Evolutionary conservation across 1,139 yeast genomes (phyloP).

Genomic region (Geotrichum klebahnii): DNA sequence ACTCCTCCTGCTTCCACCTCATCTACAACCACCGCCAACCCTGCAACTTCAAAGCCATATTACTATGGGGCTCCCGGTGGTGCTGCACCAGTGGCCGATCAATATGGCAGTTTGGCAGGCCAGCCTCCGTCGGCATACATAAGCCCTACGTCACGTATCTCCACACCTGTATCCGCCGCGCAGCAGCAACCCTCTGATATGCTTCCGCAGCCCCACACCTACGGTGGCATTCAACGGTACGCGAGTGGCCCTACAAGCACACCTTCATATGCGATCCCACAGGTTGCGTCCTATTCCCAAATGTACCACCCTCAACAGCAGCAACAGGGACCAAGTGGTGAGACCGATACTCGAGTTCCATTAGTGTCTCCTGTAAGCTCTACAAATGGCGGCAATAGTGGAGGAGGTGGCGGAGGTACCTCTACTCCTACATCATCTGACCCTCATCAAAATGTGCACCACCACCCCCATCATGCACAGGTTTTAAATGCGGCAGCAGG

Average conservation of each 20-base stretch:
- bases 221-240: not conserved
- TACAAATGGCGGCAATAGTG: constrained; percentile 5
- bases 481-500: too few species aligned
- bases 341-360: constrained; percentile 2
- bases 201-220: constrained; percentile 13
- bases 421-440: not conserved
- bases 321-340: not conserved
- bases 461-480: not conserved
- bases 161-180: constrained; percentile 14
- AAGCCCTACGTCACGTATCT: constrained; percentile 15
- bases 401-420: too few species aligned
- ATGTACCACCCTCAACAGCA: constrained; percentile 12
- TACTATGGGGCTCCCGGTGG: constrained; percentile 12
- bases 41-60: constrained; percentile 9
- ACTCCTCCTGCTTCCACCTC: constrained; percentile 16
- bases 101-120: not conserved
- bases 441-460: not conserved
- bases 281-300: not conserved
- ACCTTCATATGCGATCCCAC: not conserved
- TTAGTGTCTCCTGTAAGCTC: constrained; percentile 12
- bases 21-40: constrained; percentile 2
- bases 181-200: constrained; percentile 8
- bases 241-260: not conserved
- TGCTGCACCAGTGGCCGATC: constrained; percentile 4
- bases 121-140: constrained; percentile 14